A percentile compares a stretch with the other conserved stretches of the same genome.
Evolutionary conservation across 2,329 filamentous ascomycete genomes (phyloP).

Genomic region (Fusarium chuoi): DNA sequence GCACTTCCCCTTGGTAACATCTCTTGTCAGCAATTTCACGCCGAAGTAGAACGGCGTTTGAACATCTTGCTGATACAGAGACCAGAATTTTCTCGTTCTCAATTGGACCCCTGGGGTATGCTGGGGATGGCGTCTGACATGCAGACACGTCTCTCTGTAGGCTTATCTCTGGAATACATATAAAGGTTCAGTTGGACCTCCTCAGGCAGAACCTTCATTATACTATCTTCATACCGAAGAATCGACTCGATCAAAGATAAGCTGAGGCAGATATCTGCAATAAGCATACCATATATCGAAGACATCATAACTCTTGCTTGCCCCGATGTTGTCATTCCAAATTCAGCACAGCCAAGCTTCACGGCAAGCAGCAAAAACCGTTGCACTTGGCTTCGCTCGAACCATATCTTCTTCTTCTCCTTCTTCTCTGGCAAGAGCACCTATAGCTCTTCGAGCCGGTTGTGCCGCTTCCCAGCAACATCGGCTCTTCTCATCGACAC

Average conservation of each 20-base stretch:
- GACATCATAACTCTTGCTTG: slow-evolving; percentile 10
- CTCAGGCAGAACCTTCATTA: slow-evolving; percentile 22
- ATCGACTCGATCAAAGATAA: background rate
- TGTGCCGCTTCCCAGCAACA: slow-evolving; percentile 28
- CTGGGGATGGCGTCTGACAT: slow-evolving; percentile 1
- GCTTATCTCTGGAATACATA: slow-evolving; percentile 21
- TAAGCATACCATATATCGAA: slow-evolving; percentile 4
- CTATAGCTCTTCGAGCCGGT: slow-evolving; percentile 23
- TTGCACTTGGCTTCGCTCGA: slow-evolving; percentile 35
- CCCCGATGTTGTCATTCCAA: slow-evolving; percentile 45
- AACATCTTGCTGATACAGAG: slow-evolving; percentile 10
- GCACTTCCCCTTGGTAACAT: slow-evolving; percentile 13
- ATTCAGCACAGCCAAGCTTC: slow-evolving; percentile 38
- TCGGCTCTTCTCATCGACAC: slow-evolving; percentile 62
- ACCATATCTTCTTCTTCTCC: slow-evolving; percentile 23
- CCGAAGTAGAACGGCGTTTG: slow-evolving; percentile 1
- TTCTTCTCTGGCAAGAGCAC: slow-evolving; percentile 16
- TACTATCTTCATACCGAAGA: slow-evolving; percentile 13
- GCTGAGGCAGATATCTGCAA: slow-evolving; percentile 9
- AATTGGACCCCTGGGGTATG: background rate
- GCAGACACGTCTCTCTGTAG: slow-evolving; percentile 18
- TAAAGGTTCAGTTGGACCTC: slow-evolving; percentile 27
- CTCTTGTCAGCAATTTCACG: slow-evolving; percentile 16
- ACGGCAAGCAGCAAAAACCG: slow-evolving; percentile 41
- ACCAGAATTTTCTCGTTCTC: background rate